Evolutionary conservation across 306 rosid genomes (phyloP), one percentile per base, ranked within the genome.

Genomic region (Begonia loranthoides): DNA sequence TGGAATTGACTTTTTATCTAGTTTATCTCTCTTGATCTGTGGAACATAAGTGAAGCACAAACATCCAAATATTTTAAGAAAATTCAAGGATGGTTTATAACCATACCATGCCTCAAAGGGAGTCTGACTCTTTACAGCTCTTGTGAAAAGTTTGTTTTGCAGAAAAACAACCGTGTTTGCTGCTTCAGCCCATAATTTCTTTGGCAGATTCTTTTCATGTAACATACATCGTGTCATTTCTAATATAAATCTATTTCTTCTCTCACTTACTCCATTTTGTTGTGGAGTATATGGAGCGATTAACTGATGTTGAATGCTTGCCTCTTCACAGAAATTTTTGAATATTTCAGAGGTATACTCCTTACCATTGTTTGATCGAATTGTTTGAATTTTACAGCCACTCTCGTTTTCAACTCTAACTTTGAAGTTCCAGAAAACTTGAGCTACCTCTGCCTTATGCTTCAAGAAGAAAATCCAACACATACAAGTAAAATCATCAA

Each of bases 211-310:
- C 15, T 55, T 55, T 39, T 55, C 17, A 40, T 55, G 48, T 12
- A 55, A 10, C 15, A 39, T 22, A 15, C 59, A 55, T 0, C 50
- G 40, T 15, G 55, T 49, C 49, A n/a, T n/a, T n/a, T n/a, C n/a
- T n/a, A n/a, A n/a, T n/a, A n/a, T n/a, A n/a, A n/a, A n/a, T n/a
- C n/a, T n/a, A n/a, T n/a, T n/a, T n/a, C n/a, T n/a, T n/a, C n/a
- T n/a, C n/a, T n/a, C n/a, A n/a, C n/a, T n/a, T n/a, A n/a, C n/a
- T n/a, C n/a, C n/a, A n/a, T n/a, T n/a, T n/a, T n/a, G n/a, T 17
- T 57, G 61, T 2, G 52, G 59, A 10, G 36, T 57, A 13, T 57
- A 57, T 43, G 61, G 19, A 13, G 61, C 41, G 2, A 12, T 43
- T 9, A 22, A 15, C 19, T 51, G 41, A 9, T 40, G 40, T 5